A percentile compares a stretch with the other conserved stretches of the same genome.
phyloP scores from a whole-genome alignment of 116 monocot species.

The Zostera marina region DNA sequence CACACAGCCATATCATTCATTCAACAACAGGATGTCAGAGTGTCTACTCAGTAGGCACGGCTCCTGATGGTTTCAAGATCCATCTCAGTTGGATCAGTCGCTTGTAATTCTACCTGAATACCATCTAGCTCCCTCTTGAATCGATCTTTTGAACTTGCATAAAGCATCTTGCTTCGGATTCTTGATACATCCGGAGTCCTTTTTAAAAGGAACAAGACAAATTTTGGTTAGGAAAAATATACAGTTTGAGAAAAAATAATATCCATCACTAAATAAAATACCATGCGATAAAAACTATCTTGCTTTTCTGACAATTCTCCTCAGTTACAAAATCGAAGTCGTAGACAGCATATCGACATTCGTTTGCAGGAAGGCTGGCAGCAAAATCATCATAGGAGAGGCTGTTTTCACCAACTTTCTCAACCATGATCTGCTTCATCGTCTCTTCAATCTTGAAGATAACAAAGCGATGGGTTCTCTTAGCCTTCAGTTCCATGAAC shows the following conservation, averaged over 20 bases:
- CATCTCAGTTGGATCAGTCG: slow-evolving; percentile 22
- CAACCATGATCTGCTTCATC: slow-evolving; percentile 44
- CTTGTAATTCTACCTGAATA: slow-evolving; percentile 14
- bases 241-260: background rate
- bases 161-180: slow-evolving; percentile 33
- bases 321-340: slow-evolving; percentile 62
- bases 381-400: slow-evolving; percentile 52
- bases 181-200: slow-evolving; percentile 24
- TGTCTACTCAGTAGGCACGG: slow-evolving; percentile 14
- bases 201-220: background rate
- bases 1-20: no score
- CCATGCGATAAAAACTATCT: slow-evolving; percentile 60
- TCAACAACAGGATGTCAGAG: no score
- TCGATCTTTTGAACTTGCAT: slow-evolving; percentile 26
- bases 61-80: slow-evolving; percentile 22
- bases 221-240: background rate
- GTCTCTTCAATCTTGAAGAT: slow-evolving; percentile 53
- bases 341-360: slow-evolving; percentile 52
- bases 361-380: slow-evolving; percentile 40
- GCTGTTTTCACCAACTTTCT: slow-evolving; percentile 48
- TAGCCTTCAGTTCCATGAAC: slow-evolving; percentile 57
- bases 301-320: slow-evolving; percentile 84
- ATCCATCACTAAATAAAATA: slow-evolving; percentile 1
- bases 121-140: slow-evolving; percentile 4
- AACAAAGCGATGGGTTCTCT: slow-evolving; percentile 55